Conservation (phyloP, 2,329 filamentous ascomycete species). For the Mollisia scopiformis region DNA sequence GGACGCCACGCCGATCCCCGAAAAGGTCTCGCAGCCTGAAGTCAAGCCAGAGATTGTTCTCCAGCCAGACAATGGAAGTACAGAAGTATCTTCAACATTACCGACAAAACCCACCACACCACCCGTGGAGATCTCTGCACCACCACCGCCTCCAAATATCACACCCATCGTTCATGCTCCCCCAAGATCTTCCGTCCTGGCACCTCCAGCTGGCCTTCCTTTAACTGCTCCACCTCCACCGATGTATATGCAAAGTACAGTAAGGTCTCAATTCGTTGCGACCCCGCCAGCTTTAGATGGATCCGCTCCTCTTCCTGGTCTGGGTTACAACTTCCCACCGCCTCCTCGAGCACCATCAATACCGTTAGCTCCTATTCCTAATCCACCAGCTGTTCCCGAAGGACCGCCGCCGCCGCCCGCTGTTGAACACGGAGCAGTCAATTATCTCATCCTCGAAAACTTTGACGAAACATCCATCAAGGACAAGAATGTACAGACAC, state of each 20-base stretch:
- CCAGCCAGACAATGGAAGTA: background rate
- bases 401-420: slow-evolving; percentile 32
- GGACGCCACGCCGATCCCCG: background rate
- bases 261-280: slow-evolving; percentile 9
- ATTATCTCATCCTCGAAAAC: slow-evolving; percentile 60
- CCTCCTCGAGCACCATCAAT: slow-evolving; percentile 17
- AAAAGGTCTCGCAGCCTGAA: background rate
- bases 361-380: slow-evolving; percentile 26
- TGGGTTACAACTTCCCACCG: slow-evolving; percentile 31
- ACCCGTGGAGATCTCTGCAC: background rate
- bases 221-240: slow-evolving; percentile 25
- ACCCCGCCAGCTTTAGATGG: slow-evolving; percentile 31
- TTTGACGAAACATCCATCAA: slow-evolving; percentile 53
- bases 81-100: background rate
- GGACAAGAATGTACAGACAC: slow-evolving; percentile 56
- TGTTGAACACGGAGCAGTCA: slow-evolving; percentile 55
- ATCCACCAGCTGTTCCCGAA: slow-evolving; percentile 10
- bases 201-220: slow-evolving; percentile 26
- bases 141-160: slow-evolving; percentile 6
- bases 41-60: background rate
- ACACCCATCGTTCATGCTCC: slow-evolving; percentile 13
- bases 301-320: slow-evolving; percentile 36
- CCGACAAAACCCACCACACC: background rate
- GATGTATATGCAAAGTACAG: slow-evolving; percentile 12
- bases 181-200: slow-evolving; percentile 26